Evolutionary conservation across 1,284 basidiomycete species (phyloP).

Genomic region (Porodaedalea pini): DNA sequence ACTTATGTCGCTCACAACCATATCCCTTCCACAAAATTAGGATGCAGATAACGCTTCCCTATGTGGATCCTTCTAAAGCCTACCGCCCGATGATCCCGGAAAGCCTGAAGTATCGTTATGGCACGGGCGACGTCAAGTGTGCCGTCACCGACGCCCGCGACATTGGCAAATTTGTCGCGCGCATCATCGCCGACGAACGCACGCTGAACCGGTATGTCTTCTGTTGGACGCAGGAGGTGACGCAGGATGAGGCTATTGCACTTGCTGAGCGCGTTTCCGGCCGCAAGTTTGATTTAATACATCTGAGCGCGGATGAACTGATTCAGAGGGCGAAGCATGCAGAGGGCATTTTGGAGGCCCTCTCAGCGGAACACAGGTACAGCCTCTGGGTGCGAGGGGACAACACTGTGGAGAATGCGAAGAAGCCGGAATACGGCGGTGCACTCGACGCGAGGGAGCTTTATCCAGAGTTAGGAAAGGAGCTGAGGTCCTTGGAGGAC

Average conservation of each 20-base stretch:
- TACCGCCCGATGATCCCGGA: background rate
- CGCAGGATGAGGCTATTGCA: slow-evolving; percentile 12
- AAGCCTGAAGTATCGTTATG: background rate
- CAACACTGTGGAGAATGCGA: slow-evolving; percentile 17
- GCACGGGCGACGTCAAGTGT: slow-evolving; percentile 7
- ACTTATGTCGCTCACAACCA: too few relatives aligned
- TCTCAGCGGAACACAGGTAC: slow-evolving; percentile 4
- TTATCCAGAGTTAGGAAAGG: slow-evolving; percentile 6
- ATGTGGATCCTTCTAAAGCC: background rate
- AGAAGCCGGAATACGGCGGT: slow-evolving; percentile 13
- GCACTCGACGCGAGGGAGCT: slow-evolving; percentile 12
- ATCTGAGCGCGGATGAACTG: background rate
- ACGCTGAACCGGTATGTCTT: slow-evolving; percentile 28
- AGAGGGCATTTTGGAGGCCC: background rate
- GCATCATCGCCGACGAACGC: too few relatives aligned
- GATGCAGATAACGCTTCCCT: slow-evolving; percentile 7
- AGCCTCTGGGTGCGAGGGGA: slow-evolving; percentile 6
- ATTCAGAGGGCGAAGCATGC: too few relatives aligned
- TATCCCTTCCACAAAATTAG: background rate
- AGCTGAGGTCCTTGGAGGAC: slow-evolving; percentile 1
- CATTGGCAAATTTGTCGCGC: too few relatives aligned
- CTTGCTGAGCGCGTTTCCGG: background rate
- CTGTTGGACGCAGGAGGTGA: slow-evolving; percentile 28
- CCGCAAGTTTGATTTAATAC: background rate
- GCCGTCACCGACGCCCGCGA: slow-evolving; percentile 12